phyloP scores from a whole-genome alignment of 2,329 filamentous ascomycete species.

The Trichoderma breve region DNA sequence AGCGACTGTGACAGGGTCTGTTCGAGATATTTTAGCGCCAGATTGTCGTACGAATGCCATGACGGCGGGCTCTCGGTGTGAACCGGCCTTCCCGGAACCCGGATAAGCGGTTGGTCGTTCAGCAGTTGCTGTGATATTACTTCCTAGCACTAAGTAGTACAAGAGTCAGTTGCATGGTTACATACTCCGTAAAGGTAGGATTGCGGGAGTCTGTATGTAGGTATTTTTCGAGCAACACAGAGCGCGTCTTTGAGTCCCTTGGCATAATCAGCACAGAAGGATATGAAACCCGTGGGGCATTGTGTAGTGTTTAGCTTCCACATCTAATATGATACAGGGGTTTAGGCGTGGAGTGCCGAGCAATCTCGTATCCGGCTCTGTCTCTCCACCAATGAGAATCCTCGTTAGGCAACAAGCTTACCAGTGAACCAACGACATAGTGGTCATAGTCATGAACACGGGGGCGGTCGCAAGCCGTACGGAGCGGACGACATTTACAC shows the following conservation, averaged over 20 bases:
- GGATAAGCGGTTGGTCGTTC: background rate
- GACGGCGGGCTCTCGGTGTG: background rate
- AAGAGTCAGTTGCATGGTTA: background rate
- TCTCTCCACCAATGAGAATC: background rate
- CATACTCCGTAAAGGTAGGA: background rate
- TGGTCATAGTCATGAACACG: background rate
- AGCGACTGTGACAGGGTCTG: background rate
- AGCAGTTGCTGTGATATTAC: background rate
- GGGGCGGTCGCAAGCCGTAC: background rate
- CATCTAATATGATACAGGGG: conserved; percentile 8
- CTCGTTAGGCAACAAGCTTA: background rate
- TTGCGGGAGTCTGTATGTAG: background rate
- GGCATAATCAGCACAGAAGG: background rate
- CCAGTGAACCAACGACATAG: background rate
- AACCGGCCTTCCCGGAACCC: background rate
- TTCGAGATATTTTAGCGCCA: background rate
- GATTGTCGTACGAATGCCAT: background rate
- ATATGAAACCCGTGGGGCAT: background rate
- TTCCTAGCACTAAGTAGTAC: background rate
- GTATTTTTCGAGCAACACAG: background rate
- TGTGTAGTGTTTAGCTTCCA: background rate
- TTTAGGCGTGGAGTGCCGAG: background rate
- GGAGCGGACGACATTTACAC: background rate
- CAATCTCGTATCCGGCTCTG: conserved; percentile 2
- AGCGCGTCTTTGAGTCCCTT: background rate